These are phyloP conservation scores for Sporothrix schenckii DNA, from an alignment of 2,329 filamentous ascomycete genomes.

Conservation along the genomic window DNA sequence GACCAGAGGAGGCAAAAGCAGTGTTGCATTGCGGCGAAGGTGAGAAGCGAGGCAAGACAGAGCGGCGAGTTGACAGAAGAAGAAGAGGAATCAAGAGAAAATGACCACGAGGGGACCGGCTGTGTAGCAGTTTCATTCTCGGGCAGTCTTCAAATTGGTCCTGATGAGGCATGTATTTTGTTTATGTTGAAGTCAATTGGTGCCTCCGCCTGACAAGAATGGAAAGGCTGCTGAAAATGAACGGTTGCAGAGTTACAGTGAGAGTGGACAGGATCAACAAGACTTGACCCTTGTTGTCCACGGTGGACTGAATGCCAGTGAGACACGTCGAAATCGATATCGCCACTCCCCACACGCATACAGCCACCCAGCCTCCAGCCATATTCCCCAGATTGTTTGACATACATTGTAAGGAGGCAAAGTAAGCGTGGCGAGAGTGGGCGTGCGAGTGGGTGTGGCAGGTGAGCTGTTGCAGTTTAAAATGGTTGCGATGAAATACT, in stretches of 20 bases:
- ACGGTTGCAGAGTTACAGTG: too few relatives aligned
- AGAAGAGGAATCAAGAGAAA: too few relatives aligned
- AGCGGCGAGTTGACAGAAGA: not conserved
- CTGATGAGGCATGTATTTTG: not conserved
- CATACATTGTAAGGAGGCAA: not conserved
- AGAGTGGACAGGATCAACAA: not conserved
- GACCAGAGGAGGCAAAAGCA: not conserved
- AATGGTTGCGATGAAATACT: not conserved
- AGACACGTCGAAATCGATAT: not conserved
- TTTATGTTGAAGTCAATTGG: not conserved
- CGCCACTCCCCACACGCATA: conserved; percentile 4
- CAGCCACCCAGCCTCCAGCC: too few relatives aligned
- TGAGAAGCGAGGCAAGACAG: not conserved
- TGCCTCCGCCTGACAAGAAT: not conserved
- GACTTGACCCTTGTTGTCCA: conserved; percentile 1
- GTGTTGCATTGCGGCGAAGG: conserved; percentile 1
- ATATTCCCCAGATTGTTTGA: conserved; percentile 5
- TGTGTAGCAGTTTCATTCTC: not conserved
- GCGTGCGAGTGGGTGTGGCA: not conserved
- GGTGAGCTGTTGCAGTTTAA: not conserved
- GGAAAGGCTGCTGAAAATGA: too few relatives aligned
- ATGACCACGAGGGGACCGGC: not conserved
- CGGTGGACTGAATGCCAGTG: not conserved
- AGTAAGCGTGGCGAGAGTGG: not conserved
- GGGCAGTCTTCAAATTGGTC: not conserved